Evolutionary conservation across 164 flowering plant species (phyloP).

Genomic region (Annona cherimola): DNA sequence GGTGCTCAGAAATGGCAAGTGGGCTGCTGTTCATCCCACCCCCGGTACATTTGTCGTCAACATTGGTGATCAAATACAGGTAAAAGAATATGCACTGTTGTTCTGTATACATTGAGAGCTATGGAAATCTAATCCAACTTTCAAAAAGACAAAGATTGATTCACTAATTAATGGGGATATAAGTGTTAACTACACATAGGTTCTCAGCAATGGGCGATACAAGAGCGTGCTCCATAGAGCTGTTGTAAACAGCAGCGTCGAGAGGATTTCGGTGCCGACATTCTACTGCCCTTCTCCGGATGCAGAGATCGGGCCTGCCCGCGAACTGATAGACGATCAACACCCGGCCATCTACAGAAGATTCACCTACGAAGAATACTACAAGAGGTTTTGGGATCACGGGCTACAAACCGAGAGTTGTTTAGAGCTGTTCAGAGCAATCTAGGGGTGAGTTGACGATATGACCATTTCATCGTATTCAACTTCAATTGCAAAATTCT

Average conservation of each 20-base stretch:
- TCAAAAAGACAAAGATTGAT: too few species aligned
- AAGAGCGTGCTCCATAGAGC: constrained; percentile 65
- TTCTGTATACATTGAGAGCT: too few species aligned
- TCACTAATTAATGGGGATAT: not conserved
- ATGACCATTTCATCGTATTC: too few species aligned
- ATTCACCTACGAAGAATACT: constrained; percentile 38
- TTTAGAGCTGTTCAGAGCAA: constrained; percentile 36
- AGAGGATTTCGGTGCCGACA: constrained; percentile 54
- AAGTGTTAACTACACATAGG: constrained; percentile 33
- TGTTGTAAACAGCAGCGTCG: constrained; percentile 41
- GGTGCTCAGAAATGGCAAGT: constrained; percentile 38
- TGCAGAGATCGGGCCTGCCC: constrained; percentile 42
- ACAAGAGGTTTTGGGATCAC: constrained; percentile 41
- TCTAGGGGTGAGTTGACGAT: too few species aligned
- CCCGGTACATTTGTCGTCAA: constrained; percentile 60
- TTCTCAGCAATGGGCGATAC: constrained; percentile 54
- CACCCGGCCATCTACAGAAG: constrained; percentile 31
- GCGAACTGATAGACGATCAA: constrained; percentile 16
- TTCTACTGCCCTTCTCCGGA: constrained; percentile 55
- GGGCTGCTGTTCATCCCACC: constrained; percentile 59
- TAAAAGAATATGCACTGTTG: constrained; percentile 3
- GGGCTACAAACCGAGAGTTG: constrained; percentile 31
- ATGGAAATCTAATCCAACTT: too few species aligned
- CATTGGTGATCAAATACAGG: constrained; percentile 80
- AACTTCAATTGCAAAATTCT: too few species aligned